Evolutionary conservation across 352 stramenopile genomes (phyloP).

Genomic region (Pythium biforme): DNA sequence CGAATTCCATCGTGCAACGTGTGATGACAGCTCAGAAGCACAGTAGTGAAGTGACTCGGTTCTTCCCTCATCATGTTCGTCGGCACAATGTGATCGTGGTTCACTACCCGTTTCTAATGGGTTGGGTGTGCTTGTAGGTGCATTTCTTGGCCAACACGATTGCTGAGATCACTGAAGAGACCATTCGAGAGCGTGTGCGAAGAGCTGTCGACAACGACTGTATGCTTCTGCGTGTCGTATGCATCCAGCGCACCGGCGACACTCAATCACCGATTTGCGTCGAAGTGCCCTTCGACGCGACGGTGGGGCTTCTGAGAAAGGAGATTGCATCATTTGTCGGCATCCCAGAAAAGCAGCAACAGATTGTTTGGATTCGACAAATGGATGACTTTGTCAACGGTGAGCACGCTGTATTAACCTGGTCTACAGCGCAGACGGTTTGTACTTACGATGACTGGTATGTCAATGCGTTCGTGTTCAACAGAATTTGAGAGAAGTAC

Average conservation of each 20-base stretch:
- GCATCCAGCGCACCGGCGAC: conserved; percentile 80
- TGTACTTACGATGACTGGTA: no score
- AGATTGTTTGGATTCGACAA: conserved; percentile 89
- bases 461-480: background rate
- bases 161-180: conserved; percentile 82
- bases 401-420: conserved; percentile 22
- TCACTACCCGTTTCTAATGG: background rate
- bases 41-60: conserved; percentile 81
- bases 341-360: conserved; percentile 76
- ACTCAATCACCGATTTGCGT: conserved; percentile 75
- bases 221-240: conserved; percentile 86
- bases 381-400: conserved; percentile 83
- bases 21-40: conserved; percentile 79
- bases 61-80: conserved; percentile 85
- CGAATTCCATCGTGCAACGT: conserved; percentile 76
- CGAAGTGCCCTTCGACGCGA: conserved; percentile 81
- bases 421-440: background rate
- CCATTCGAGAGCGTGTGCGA: conserved; percentile 79
- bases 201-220: conserved; percentile 84
- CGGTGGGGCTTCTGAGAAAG: conserved; percentile 62
- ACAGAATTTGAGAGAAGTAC: conserved; percentile 68
- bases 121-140: conserved; percentile 37
- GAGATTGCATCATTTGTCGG: conserved; percentile 82
- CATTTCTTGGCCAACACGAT: conserved; percentile 83
- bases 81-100: conserved; percentile 19